Evolutionary conservation across 2,329 filamentous ascomycete genomes (phyloP).

Genomic region (Trichoderma semiorbis): DNA sequence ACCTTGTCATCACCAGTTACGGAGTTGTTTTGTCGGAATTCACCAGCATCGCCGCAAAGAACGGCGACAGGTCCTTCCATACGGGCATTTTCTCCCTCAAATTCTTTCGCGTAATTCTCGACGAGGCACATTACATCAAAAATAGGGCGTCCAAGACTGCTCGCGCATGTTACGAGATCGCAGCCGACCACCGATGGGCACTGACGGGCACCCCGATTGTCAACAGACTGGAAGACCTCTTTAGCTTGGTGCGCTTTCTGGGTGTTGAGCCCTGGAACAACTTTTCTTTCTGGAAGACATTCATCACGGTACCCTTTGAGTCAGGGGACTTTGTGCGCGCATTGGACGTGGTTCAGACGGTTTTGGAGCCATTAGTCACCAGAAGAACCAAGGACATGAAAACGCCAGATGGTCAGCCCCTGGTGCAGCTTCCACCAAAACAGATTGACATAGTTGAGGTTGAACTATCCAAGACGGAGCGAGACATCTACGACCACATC

Average conservation of each 20-base stretch:
- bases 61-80: slow-evolving; percentile 62
- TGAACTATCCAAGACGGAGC: slow-evolving; percentile 78
- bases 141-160: slow-evolving; percentile 87
- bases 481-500: slow-evolving; percentile 90
- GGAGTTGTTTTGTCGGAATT: slow-evolving; percentile 89
- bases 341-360: slow-evolving; percentile 93
- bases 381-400: slow-evolving; percentile 97
- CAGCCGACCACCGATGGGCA: slow-evolving; percentile 83
- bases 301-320: slow-evolving; percentile 96
- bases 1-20: slow-evolving; percentile 93
- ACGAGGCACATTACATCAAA: slow-evolving; percentile 95
- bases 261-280: slow-evolving; percentile 97
- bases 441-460: slow-evolving; percentile 83
- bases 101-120: slow-evolving; percentile 92
- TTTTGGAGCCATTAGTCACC: slow-evolving; percentile 92
- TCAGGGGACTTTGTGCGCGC: slow-evolving; percentile 91
- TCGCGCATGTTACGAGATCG: slow-evolving; percentile 88
- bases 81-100: slow-evolving; percentile 84
- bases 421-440: slow-evolving; percentile 80
- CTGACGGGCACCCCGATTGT: slow-evolving; percentile 96
- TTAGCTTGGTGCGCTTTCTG: slow-evolving; percentile 87
- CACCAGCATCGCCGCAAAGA: slow-evolving; percentile 61
- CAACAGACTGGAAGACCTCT: slow-evolving; percentile 90
- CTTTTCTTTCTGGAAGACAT: slow-evolving; percentile 98
- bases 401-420: slow-evolving; percentile 70